Conservation (phyloP, 202 grass and related monocot species). For the Hordeum pubiflorum region DNA sequence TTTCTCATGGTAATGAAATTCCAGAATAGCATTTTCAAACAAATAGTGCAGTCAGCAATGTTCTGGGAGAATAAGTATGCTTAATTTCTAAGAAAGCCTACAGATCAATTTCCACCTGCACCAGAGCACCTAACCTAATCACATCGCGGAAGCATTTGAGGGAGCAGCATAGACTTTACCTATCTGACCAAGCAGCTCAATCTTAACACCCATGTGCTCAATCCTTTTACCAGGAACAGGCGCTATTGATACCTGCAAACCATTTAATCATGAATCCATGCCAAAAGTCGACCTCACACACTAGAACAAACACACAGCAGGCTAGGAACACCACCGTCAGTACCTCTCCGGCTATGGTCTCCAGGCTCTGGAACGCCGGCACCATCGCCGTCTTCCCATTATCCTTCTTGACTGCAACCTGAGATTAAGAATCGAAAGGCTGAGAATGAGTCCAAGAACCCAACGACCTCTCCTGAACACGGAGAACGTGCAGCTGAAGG, state of each 20-base stretch:
- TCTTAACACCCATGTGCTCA: slow-evolving; percentile 76
- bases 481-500: neutral
- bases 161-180: slow-evolving; percentile 34
- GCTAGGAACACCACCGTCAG: neutral
- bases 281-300: neutral
- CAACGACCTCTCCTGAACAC: neutral
- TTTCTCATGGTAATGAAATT: neutral
- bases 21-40: neutral
- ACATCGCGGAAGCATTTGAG: neutral
- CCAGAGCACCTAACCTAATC: neutral
- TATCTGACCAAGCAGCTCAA: slow-evolving; percentile 88
- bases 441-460: neutral
- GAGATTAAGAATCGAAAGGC: neutral
- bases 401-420: slow-evolving; percentile 73
- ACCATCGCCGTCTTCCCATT: slow-evolving; percentile 73
- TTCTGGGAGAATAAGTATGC: neutral
- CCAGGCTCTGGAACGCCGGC: slow-evolving; percentile 75
- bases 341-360: slow-evolving; percentile 85
- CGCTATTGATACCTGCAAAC: slow-evolving; percentile 67
- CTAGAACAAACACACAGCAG: neutral
- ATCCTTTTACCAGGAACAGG: slow-evolving; percentile 78
- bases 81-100: neutral
- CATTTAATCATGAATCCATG: neutral
- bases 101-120: neutral
- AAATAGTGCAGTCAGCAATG: neutral